Evolutionary conservation across 2,329 filamentous ascomycete genomes (phyloP), one percentile per base, ranked within the genome.

Genomic region (Penicillium vulpinum): DNA sequence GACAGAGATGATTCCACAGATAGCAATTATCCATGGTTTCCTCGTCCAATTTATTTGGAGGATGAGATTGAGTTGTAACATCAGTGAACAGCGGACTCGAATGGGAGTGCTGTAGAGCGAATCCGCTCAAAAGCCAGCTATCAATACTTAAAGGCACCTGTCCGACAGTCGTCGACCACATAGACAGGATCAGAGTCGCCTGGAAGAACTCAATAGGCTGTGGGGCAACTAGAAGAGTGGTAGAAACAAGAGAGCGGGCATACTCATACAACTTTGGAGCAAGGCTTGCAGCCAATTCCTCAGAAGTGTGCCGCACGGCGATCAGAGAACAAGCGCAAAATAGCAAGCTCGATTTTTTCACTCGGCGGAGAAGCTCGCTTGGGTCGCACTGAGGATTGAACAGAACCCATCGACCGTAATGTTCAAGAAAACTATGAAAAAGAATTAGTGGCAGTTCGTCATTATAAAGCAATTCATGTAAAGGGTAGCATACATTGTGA

Each of bases 141-240:
- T 79, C 77, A 29, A 80, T 71, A 43, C 75, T 77, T 54, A 80
- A 59, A 1, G 76, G 77, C 10, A 75, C 69, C 53, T 78, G 75
- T 1, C 75, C 75, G 1, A 79, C 75, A 1, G 77, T 79, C 0
- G 77, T 80, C 5, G 77, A 79, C 77, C 77, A 79, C 64, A 79
- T 63, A 49, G 73, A 75, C 5, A 79, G 64, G n/a, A 79, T 68
- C 1, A 79, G 59, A 8, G 69, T 67, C 8, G 77, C 73, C 61
- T 79, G 77, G 41, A 79, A 78, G 59, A 79, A 79, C 24, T 76
- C 74, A 11, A 77, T 65, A 3, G 72, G 58, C 46, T 79, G 77
- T 5, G 77, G 75, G 4, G 72, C 69, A 2, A 63, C 61, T 5
- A 79, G 67, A 31, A 79, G 62, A 0, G 68, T 64, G 4, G 57